Conservation (phyloP, 208 protist species). For the Tritrichomonas foetus region DNA sequence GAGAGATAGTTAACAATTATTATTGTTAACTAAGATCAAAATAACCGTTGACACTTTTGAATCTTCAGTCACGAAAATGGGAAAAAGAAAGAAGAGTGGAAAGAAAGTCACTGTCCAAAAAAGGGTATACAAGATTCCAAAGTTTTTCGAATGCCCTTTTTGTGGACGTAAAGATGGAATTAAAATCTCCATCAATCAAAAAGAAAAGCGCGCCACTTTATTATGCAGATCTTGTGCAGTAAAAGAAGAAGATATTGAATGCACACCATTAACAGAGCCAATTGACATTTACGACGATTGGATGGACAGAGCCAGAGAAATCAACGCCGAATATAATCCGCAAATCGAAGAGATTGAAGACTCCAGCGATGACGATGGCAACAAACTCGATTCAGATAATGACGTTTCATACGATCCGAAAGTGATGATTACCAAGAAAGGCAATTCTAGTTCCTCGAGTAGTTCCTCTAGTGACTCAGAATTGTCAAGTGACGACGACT, state of each 20-base stretch:
- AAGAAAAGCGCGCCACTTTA: background rate
- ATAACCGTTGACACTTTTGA: too few species aligned
- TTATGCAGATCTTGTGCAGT: background rate
- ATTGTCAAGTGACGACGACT: too few species aligned
- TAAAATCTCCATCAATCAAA: background rate
- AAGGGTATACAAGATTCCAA: background rate
- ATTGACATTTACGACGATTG: constrained; percentile 34
- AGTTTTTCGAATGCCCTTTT: constrained; percentile 2
- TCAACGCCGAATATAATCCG: background rate
- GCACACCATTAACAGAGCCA: background rate
- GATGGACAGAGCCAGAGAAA: background rate
- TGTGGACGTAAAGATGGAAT: background rate
- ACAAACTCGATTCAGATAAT: too few species aligned
- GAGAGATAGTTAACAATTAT: too few species aligned
- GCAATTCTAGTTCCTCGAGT: too few species aligned
- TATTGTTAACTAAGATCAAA: too few species aligned
- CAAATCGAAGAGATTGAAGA: background rate
- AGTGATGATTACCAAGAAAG: too few species aligned
- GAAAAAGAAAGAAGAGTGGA: constrained; percentile 14
- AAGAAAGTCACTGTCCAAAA: constrained; percentile 20
- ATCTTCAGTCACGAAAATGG: too few species aligned
- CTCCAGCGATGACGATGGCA: too few species aligned
- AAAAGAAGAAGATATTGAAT: background rate
- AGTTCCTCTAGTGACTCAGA: too few species aligned
- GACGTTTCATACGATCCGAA: too few species aligned